Percentiles rank a stretch among this genome's conserved stretches.
Conservation (phyloP, 192 early-diverging fungal genomes). For the Podila verticillata region DNA sequence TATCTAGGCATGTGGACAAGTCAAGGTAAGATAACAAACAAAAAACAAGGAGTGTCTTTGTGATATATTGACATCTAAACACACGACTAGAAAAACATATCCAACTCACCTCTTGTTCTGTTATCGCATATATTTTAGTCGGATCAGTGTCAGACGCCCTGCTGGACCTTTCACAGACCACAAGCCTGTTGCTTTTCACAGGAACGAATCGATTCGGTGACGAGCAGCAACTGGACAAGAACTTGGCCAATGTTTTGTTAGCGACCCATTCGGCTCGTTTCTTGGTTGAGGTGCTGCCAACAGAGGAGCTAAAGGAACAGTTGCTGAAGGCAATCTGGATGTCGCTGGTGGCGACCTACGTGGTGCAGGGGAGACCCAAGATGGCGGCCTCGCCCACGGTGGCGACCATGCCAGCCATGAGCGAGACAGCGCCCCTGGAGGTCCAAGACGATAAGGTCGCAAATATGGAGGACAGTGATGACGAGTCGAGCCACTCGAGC, state of each 20-base stretch:
- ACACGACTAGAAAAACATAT: neutral
- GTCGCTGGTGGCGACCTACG: constrained; percentile 43
- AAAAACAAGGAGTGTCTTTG: neutral
- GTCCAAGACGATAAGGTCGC: neutral
- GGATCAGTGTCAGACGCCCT: constrained; percentile 30
- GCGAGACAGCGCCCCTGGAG: constrained; percentile 6
- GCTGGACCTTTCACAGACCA: constrained; percentile 38
- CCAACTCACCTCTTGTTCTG: neutral
- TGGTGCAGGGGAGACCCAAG: constrained; percentile 37
- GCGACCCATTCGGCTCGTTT: constrained; percentile 40
- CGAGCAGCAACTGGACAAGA: constrained; percentile 36
- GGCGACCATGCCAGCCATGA: constrained; percentile 14
- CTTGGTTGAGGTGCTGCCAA: constrained; percentile 21
- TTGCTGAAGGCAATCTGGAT: constrained; percentile 45
- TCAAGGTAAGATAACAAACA: constrained; percentile 31
- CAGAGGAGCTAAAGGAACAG: constrained; percentile 20
- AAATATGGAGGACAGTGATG: neutral
- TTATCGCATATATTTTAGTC: constrained; percentile 8
- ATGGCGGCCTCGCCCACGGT: neutral
- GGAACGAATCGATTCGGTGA: constrained; percentile 43
- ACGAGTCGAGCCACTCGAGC: neutral
- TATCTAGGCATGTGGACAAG: constrained; percentile 47
- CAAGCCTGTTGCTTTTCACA: constrained; percentile 33
- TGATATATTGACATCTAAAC: neutral
- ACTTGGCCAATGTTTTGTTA: constrained; percentile 32